Conservation (phyloP, 805 yeast species). For the Pichia nanzhaoensis region DNA sequence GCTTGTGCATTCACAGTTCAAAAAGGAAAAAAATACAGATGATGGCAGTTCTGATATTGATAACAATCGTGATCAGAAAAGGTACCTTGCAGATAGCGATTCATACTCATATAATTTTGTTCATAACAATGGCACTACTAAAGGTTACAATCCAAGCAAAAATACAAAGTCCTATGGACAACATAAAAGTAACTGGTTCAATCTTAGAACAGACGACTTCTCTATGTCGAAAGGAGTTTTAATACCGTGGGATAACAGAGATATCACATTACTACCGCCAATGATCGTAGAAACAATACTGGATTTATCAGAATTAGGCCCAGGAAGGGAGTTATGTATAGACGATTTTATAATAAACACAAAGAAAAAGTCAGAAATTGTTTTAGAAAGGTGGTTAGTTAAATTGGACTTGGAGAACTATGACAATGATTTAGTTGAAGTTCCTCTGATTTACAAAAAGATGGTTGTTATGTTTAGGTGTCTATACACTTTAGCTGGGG, state of each 20-base stretch:
- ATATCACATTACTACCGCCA: conserved; percentile 55
- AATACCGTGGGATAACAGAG: conserved; percentile 47
- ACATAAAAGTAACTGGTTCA: conserved; percentile 57
- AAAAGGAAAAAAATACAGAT: too few species aligned
- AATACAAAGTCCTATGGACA: background rate
- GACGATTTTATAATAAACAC: conserved; percentile 46
- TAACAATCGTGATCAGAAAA: conserved; percentile 10
- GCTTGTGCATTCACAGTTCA: too few species aligned
- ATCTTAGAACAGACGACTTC: conserved; percentile 35
- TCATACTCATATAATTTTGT: background rate
- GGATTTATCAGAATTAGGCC: conserved; percentile 23
- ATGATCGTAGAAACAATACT: conserved; percentile 73
- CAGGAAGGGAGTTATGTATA: conserved; percentile 21
- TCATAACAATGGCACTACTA: background rate
- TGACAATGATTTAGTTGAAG: conserved; percentile 39
- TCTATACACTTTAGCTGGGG: conserved; percentile 54
- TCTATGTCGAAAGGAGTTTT: conserved; percentile 17
- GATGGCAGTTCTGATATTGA: too few species aligned
- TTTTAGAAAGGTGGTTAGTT: conserved; percentile 87
- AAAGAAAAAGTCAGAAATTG: conserved; percentile 71
- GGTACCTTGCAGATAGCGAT: conserved; percentile 13
- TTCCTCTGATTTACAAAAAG: conserved; percentile 66
- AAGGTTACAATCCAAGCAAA: background rate
- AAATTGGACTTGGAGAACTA: conserved; percentile 57
- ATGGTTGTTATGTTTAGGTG: conserved; percentile 69